Evolutionary conservation across 1,284 basidiomycete species (phyloP).

Genomic region (Ustilago tritici): DNA sequence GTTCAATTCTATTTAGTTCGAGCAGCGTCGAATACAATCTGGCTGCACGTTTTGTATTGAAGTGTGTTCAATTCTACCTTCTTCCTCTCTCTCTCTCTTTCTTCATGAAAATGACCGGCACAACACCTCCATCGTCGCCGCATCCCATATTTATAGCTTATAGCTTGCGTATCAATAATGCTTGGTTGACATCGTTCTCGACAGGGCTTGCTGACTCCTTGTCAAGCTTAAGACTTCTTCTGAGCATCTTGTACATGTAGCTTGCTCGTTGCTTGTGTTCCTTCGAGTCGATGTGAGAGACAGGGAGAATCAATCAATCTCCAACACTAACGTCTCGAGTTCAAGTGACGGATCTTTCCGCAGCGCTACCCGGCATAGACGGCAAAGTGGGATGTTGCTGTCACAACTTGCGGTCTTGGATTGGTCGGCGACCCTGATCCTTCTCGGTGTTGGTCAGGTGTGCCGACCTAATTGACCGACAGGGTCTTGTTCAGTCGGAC

Average conservation of each 20-base stretch:
- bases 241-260: neutral
- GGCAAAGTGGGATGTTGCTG: neutral
- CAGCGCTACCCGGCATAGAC: neutral
- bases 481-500: neutral
- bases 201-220: neutral
- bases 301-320: neutral
- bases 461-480: conserved; percentile 15
- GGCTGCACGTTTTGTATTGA: conserved; percentile 2
- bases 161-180: neutral
- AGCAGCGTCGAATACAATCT: neutral
- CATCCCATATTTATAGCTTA: neutral
- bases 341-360: conserved; percentile 16
- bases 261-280: neutral
- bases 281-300: neutral
- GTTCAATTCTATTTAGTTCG: neutral
- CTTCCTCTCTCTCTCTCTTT: neutral
- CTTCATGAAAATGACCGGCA: neutral
- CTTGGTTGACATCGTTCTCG: neutral
- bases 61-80: neutral
- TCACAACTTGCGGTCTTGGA: conserved; percentile 2
- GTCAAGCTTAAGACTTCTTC: neutral
- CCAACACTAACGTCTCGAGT: neutral
- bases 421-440: conserved; percentile 10
- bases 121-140: neutral
- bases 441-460: conserved; percentile 2